Evolutionary conservation across 1,284 basidiomycete genomes (phyloP), one percentile per base, ranked within the genome.

Genomic region (Ceratobasidium papillatum): DNA sequence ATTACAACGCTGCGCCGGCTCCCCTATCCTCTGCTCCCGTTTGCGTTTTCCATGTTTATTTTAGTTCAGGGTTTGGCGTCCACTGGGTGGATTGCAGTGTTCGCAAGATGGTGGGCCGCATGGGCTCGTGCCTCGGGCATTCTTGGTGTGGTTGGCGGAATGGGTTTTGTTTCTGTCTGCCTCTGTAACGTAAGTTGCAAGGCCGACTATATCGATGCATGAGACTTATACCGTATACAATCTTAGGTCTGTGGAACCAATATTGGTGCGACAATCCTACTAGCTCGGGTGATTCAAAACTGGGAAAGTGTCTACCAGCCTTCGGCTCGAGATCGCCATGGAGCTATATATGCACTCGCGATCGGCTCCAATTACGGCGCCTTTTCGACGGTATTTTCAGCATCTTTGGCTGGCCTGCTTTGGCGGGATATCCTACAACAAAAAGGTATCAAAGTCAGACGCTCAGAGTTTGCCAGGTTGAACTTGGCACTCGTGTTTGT

Each of bases 1-100:
- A 85, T 87, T 78, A 88, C 86, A 19, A 90, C 93, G 0, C 81
- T 91, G 1, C 87, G 89, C 0, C 87, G 92, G 11, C 85, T 96
- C 0, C 95, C 95, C 0, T 87, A 95, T 75, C 87, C 89, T 11
- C 88, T 99, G 7, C 84, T 98, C 11, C 95, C 95, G 0, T 99
- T 99, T 80, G 94, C 96, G 0, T 95, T 99, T 81, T 91, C 92
- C 4, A 95, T 98, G 84, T 99, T 99, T 84, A 95, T 99, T 79
- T 89, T 99, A 61, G 95, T 98, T 71, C 92, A 97, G 80, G 93
- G 88, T 0, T 86, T 99, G 8, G 87, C 90, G 3, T 87, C 91
- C 75, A 90, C 92, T 69, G 95, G 95, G n/a, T 99, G 97, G 94
- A 94, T 98, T 32, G 86, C 89, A 32, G 87, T 98, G 22, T 96